These are phyloP conservation scores for Penicillium digitatum DNA, from an alignment of 2,329 filamentous ascomycete species.

Conservation along the genomic window DNA sequence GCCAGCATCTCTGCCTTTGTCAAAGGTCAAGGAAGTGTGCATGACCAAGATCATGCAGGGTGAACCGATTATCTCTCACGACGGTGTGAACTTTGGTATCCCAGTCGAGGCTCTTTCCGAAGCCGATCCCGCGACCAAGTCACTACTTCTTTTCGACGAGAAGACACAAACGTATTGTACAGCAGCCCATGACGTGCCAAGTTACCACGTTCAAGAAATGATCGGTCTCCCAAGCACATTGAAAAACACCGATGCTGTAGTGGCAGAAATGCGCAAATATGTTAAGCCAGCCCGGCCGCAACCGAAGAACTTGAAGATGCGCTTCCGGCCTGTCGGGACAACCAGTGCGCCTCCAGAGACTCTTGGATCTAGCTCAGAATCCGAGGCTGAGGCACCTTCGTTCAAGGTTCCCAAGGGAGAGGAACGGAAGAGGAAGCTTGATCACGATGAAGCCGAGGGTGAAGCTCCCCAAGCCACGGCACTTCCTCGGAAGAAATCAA, in stretches of 20 bases:
- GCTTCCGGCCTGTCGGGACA: conserved; percentile 44
- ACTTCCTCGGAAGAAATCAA: conserved; percentile 40
- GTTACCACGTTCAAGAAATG: conserved; percentile 38
- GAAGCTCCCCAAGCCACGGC: conserved; percentile 24
- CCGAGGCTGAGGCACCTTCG: conserved; percentile 33
- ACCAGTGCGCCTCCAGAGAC: conserved; percentile 31
- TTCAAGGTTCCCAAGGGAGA: conserved; percentile 35
- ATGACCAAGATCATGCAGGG: conserved; percentile 41
- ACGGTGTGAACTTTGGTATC: conserved; percentile 44
- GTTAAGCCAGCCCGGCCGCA: conserved; percentile 40
- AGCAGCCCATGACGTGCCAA: conserved; percentile 28
- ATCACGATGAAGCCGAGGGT: conserved; percentile 30
- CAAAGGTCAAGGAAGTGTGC: conserved; percentile 45
- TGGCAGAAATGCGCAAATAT: conserved; percentile 26
- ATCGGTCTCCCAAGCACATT: conserved; percentile 30
- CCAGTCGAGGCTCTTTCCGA: conserved; percentile 32
- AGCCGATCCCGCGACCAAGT: conserved; percentile 28
- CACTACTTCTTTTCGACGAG: conserved; percentile 37
- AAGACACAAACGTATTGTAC: conserved; percentile 34
- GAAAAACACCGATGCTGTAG: conserved; percentile 22
- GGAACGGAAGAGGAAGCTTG: conserved; percentile 39
- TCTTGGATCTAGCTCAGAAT: conserved; percentile 38
- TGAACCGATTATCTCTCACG: conserved; percentile 40
- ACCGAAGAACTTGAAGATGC: conserved; percentile 44
- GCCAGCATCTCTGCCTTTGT: conserved; percentile 43